Conservation (phyloP, 2,329 filamentous ascomycete genomes). For the Hysterium pulicare region DNA sequence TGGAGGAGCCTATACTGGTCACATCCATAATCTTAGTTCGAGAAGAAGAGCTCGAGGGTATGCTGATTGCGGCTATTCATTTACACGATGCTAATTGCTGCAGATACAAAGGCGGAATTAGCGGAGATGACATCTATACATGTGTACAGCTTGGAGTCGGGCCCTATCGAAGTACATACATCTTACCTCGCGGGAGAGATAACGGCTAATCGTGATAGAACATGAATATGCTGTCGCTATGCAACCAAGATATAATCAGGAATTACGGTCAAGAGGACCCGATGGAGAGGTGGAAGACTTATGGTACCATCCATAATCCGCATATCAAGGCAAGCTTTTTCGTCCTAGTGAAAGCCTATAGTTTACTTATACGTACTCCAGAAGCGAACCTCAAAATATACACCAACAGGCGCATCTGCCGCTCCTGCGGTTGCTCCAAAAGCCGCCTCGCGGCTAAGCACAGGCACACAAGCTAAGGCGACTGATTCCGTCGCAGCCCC, state of each 20-base stretch:
- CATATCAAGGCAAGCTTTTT: constrained; percentile 53
- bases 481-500: constrained; percentile 14
- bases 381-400: constrained; percentile 42
- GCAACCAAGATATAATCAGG: constrained; percentile 59
- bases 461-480: constrained; percentile 16
- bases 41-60: constrained; percentile 71
- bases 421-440: constrained; percentile 17
- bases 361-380: too few species aligned
- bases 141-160: constrained; percentile 78
- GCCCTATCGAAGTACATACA: constrained; percentile 59
- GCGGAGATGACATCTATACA: constrained; percentile 75
- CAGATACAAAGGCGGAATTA: constrained; percentile 67
- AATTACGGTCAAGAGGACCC: constrained; percentile 59
- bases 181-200: neutral
- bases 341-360: constrained; percentile 12
- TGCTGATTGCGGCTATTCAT: constrained; percentile 9
- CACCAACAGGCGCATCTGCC: constrained; percentile 28
- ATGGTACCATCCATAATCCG: constrained; percentile 73
- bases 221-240: constrained; percentile 67
- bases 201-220: constrained; percentile 42
- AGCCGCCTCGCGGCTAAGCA: constrained; percentile 17
- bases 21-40: constrained; percentile 64
- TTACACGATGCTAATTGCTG: constrained; percentile 11
- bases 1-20: constrained; percentile 51
- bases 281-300: constrained; percentile 56